Evolutionary conservation across 768 basidiomycete species (phyloP), one percentile per base, ranked within the genome.

Genomic region (Collybia sordida): DNA sequence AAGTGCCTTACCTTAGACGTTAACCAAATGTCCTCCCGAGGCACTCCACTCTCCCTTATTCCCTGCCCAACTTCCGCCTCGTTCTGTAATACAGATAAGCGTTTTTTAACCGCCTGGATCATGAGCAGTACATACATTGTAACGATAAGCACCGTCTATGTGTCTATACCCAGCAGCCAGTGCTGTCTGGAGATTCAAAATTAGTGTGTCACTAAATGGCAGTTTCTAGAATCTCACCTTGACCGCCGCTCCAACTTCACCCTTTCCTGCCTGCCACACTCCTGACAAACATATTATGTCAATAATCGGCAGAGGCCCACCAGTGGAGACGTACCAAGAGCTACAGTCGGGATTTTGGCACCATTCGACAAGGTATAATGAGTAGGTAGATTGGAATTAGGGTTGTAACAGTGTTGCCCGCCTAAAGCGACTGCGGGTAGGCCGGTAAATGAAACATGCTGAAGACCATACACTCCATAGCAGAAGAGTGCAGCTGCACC

Each of bases 141-240:
- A 90, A 40, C 75, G 72, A 85, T 85, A 89, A 35, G 86, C 87
- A 15, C 79, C 86, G 55, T 88, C 87, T 39, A 89, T 85, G 59
- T 88, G 87, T 52, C 80, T 73, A 57, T 89, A 89, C 0, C 87
- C 86, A 4, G 78, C 68, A 21, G 73, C 69, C 47, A 89, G 61
- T 1, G 86, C 86, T 3, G 77, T 69, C 79, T 85, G 45, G 8
- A 28, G 6, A 7, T 1, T 19, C 51, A 42, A 22, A 48, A 25
- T 39, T 18, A 48, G 25, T 12, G 31, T 21, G 45, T 24, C 35
- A 8, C 38, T 3, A 37, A 17, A 4, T 17, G 6, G 4, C 8
- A 15, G 31, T 28, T n/a, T n/a, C 3, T 19, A 51, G 6, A 44
- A 9, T 15, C 58, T 28, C 18, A 78, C 83, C 71, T 81, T 82